These are phyloP conservation scores for Lipomyces chichibuensis DNA, from an alignment of 805 yeast genomes.

Conservation along the genomic window DNA sequence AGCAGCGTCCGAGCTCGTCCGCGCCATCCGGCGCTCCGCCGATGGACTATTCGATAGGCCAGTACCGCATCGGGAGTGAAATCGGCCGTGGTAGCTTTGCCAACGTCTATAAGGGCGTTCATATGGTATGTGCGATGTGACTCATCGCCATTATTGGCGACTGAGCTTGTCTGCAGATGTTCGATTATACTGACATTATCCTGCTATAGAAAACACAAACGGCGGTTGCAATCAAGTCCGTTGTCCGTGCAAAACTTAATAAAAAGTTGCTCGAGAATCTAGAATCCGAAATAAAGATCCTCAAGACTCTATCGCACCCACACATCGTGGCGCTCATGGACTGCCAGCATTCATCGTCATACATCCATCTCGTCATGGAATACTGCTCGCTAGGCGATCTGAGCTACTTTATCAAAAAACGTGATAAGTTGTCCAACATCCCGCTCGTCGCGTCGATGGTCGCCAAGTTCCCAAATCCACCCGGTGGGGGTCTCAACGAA, in stretches of 20 bases:
- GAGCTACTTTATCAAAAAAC: constrained; percentile 78
- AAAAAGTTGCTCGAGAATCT: constrained; percentile 87
- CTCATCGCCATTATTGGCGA: background rate
- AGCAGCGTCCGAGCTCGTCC: constrained; percentile 14
- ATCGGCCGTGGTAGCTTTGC: constrained; percentile 98
- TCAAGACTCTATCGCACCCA: constrained; percentile 86
- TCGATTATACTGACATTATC: constrained; percentile 2
- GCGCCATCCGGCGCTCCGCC: constrained; percentile 18
- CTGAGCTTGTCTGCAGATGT: background rate
- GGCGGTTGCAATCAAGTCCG: constrained; percentile 87
- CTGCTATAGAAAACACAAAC: constrained; percentile 40
- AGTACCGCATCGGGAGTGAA: constrained; percentile 69
- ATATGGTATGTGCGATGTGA: constrained; percentile 43
- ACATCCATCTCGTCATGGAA: constrained; percentile 92
- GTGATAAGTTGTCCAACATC: constrained; percentile 72
- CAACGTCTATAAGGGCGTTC: constrained; percentile 83
- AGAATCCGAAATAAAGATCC: constrained; percentile 87
- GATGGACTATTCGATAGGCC: constrained; percentile 46
- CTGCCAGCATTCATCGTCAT: constrained; percentile 70
- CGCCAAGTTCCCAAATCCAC: constrained; percentile 80
- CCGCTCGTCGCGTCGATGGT: constrained; percentile 78
- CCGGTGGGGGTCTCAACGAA: constrained; percentile 76
- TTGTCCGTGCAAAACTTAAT: constrained; percentile 77
- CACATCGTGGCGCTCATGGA: constrained; percentile 88
- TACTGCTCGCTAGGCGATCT: constrained; percentile 95